Percentiles rank a stretch among this genome's conserved stretches.
phyloP scores from a whole-genome alignment of 1,284 basidiomycete species.

The Takashimella koratensis region DNA sequence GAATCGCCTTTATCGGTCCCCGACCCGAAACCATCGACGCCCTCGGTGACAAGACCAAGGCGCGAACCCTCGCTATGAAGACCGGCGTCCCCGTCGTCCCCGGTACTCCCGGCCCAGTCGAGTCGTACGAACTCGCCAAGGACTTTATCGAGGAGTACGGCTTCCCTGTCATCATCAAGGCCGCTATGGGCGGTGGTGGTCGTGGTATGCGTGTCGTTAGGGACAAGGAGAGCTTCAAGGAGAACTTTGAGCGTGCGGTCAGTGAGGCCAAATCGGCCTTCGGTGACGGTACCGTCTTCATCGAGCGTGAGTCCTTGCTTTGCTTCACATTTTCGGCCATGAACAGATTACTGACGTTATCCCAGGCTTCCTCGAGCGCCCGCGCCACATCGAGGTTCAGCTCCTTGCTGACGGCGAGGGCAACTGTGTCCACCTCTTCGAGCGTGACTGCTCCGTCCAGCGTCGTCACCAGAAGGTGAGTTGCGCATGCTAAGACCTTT shows the following conservation, averaged over 20 bases:
- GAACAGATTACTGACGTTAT: slow-evolving; percentile 2
- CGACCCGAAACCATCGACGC: slow-evolving; percentile 95
- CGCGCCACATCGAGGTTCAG: slow-evolving; percentile 97
- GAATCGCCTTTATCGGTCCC: slow-evolving; percentile 95
- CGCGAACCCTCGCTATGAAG: slow-evolving; percentile 72
- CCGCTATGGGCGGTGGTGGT: slow-evolving; percentile 97
- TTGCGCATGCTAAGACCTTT: background rate
- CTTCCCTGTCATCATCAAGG: slow-evolving; percentile 97
- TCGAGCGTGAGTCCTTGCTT: slow-evolving; percentile 62
- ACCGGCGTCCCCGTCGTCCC: slow-evolving; percentile 94
- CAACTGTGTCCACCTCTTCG: slow-evolving; percentile 94
- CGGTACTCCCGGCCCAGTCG: slow-evolving; percentile 93
- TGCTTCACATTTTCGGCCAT: background rate
- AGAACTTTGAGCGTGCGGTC: slow-evolving; percentile 87
- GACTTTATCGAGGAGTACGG: slow-evolving; percentile 91
- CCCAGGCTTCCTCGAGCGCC: slow-evolving; percentile 77
- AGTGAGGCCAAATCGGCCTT: slow-evolving; percentile 95
- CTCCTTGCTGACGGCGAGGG: slow-evolving; percentile 84
- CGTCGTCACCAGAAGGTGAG: slow-evolving; percentile 83
- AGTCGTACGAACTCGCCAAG: slow-evolving; percentile 73
- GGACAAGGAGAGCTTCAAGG: slow-evolving; percentile 84
- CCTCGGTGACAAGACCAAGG: slow-evolving; percentile 98
- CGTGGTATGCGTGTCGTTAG: slow-evolving; percentile 98
- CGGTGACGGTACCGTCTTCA: slow-evolving; percentile 97
- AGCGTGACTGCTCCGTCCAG: slow-evolving; percentile 98